phyloP scores from a whole-genome alignment of 169 alveolate species.

The Plasmodium berghei region DNA sequence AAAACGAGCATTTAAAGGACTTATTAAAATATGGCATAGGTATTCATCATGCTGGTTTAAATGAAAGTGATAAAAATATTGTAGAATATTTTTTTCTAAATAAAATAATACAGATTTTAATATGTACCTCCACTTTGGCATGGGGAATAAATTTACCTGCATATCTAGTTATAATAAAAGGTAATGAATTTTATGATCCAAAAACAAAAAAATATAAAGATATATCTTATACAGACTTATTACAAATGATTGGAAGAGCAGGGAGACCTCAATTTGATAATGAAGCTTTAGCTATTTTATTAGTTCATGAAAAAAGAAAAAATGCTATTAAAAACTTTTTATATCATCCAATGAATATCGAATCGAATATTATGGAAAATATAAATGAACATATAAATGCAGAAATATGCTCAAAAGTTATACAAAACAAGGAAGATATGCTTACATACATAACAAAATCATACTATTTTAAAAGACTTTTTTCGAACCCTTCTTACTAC shows the following conservation, averaged over 20 bases:
- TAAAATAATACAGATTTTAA: conserved; percentile 94
- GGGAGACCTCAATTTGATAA: conserved; percentile 99
- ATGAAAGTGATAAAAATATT: conserved; percentile 95
- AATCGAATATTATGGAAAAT: conserved; percentile 92
- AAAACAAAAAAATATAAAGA: conserved; percentile 81
- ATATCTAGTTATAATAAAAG: conserved; percentile 95
- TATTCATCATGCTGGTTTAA: conserved; percentile 98
- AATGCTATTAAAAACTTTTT: conserved; percentile 97
- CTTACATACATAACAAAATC: conserved; percentile 90
- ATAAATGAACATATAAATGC: conserved; percentile 98
- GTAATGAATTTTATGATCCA: conserved; percentile 85
- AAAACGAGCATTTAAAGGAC: conserved; percentile 92
- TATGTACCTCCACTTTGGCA: conserved; percentile 99
- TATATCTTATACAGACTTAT: conserved; percentile 79
- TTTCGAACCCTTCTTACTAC: conserved; percentile 85
- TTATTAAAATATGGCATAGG: conserved; percentile 96
- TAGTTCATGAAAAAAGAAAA: conserved; percentile 96
- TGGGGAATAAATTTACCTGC: conserved; percentile 99
- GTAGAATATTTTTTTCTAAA: conserved; percentile 96
- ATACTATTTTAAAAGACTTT: conserved; percentile 86
- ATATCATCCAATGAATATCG: conserved; percentile 99
- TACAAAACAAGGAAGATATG: conserved; percentile 87
- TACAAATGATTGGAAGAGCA: conserved; percentile 99
- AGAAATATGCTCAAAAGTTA: conserved; percentile 97
- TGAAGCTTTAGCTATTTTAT: conserved; percentile 96